A percentile compares a stretch with the other conserved stretches of the same genome.
Evolutionary conservation across 2,329 filamentous ascomycete genomes (phyloP).

Genomic region (Pseudogymnoascus sp.): DNA sequence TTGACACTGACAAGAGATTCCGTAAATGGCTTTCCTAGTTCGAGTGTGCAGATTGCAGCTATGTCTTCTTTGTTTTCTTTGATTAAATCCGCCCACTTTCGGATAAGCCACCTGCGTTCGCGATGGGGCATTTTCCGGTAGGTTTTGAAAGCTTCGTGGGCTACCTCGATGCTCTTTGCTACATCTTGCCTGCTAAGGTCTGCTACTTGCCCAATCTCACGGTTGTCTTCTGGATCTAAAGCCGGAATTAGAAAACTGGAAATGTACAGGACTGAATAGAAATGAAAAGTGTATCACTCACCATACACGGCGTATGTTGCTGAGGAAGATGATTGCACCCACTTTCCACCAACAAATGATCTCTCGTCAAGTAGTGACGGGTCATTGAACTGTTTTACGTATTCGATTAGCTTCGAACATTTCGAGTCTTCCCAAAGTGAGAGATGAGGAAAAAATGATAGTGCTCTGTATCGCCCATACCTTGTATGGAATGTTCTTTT

Average conservation of each 20-base stretch:
- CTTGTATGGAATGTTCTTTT: too few relatives aligned
- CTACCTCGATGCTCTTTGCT: constrained; percentile 16
- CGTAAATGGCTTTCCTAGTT: constrained; percentile 46
- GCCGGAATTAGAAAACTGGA: too few relatives aligned
- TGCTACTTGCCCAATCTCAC: background rate
- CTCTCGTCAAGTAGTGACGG: background rate
- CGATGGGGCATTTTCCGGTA: background rate
- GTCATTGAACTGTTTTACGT: background rate
- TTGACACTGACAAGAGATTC: constrained; percentile 47
- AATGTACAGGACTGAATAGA: background rate
- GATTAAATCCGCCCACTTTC: constrained; percentile 60
- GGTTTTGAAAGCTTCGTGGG: constrained; percentile 17
- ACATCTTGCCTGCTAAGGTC: background rate
- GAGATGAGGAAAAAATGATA: too few relatives aligned
- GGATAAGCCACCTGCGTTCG: constrained; percentile 38
- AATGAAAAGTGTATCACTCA: background rate
- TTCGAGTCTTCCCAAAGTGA: too few relatives aligned
- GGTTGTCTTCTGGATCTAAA: background rate
- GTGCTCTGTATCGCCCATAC: too few relatives aligned
- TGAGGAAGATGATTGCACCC: background rate
- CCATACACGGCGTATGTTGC: too few relatives aligned
- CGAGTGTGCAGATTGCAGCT: constrained; percentile 54
- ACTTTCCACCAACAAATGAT: background rate
- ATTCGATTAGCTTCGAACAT: too few relatives aligned
- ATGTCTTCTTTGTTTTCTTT: constrained; percentile 55